These are phyloP conservation scores for Termitomyces sp. DNA, from an alignment of 768 basidiomycete species.

Conservation along the genomic window DNA sequence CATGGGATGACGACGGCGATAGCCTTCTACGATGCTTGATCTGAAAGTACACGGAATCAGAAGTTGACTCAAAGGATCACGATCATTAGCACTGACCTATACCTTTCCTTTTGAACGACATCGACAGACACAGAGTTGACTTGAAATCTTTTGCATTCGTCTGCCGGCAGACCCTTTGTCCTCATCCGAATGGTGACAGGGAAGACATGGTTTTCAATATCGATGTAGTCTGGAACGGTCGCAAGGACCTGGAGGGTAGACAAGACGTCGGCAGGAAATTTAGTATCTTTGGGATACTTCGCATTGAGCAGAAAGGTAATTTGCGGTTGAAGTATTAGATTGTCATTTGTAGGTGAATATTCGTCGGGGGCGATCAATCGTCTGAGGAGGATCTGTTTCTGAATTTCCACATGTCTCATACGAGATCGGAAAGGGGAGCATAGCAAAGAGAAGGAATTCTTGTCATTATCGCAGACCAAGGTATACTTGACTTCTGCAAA, in stretches of 20 bases:
- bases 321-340: conserved; percentile 48
- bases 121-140: conserved; percentile 51
- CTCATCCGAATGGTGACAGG: conserved; percentile 58
- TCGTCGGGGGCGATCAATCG: background rate
- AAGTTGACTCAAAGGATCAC: background rate
- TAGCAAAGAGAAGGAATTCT: conserved; percentile 40
- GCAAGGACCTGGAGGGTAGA: conserved; percentile 61
- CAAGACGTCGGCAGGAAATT: conserved; percentile 48
- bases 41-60: conserved; percentile 22
- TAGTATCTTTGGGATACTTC: conserved; percentile 16
- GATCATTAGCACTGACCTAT: conserved; percentile 41
- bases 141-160: conserved; percentile 49
- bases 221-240: conserved; percentile 51
- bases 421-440: conserved; percentile 53
- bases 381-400: conserved; percentile 12
- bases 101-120: conserved; percentile 59
- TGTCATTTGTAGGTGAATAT: background rate
- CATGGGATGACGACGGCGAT: conserved; percentile 44
- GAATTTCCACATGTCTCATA: conserved; percentile 32
- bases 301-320: conserved; percentile 41
- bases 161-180: conserved; percentile 41
- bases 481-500: conserved; percentile 61
- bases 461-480: conserved; percentile 34
- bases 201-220: conserved; percentile 39
- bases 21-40: conserved; percentile 32